A percentile compares a stretch with the other conserved stretches of the same genome.
These are phyloP conservation scores for Aspergillus fumigatus DNA, from an alignment of 2,329 filamentous ascomycete species.

Conservation along the genomic window DNA sequence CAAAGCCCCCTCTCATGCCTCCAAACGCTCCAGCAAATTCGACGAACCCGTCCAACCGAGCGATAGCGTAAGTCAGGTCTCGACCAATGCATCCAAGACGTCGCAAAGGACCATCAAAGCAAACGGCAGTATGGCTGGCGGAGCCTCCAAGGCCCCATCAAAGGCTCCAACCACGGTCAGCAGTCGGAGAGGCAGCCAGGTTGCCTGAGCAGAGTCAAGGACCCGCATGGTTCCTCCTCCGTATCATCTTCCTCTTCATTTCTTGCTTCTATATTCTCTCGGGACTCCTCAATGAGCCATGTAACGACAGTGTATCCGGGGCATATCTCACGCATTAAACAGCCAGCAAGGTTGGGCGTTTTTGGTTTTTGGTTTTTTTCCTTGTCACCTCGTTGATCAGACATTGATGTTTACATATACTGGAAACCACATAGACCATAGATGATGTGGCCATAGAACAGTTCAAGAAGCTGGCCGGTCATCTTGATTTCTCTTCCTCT, in stretches of 20 bases:
- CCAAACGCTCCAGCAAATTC: conserved; percentile 31
- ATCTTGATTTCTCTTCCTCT: neutral
- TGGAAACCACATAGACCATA: neutral
- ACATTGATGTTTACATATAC: neutral
- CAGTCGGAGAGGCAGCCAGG: conserved; percentile 27
- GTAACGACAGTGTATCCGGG: neutral
- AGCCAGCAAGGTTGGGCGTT: neutral
- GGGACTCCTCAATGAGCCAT: neutral
- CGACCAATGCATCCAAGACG: conserved; percentile 20
- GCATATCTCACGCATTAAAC: neutral
- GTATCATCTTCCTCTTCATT: neutral
- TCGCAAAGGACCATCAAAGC: conserved; percentile 32
- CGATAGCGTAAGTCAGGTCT: conserved; percentile 40
- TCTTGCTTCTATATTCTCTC: neutral
- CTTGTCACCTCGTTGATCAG: neutral
- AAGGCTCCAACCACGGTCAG: conserved; percentile 22
- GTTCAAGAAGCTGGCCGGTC: neutral
- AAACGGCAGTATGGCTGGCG: conserved; percentile 18
- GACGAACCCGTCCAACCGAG: conserved; percentile 36
- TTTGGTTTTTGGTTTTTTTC: neutral
- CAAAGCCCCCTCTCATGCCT: conserved; percentile 21
- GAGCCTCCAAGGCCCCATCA: conserved; percentile 20
- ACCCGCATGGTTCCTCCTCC: neutral
- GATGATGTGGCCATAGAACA: neutral
- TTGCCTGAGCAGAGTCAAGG: conserved; percentile 13